Base-by-base conservation (phyloP, 306 rosid species). In the barrel medic (Medicago truncatula) region DNA sequence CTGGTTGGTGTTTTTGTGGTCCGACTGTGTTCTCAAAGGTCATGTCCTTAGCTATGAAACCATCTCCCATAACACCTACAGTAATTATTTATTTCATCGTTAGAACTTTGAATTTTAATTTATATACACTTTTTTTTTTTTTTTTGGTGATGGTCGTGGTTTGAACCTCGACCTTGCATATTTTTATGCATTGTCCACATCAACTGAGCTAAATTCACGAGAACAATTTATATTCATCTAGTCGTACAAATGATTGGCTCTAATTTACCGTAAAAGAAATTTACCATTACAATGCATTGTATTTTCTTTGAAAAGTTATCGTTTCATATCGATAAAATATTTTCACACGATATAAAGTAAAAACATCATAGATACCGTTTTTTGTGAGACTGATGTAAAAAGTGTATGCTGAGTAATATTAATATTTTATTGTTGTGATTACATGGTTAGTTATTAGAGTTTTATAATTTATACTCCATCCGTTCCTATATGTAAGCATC, bases 21-120 rank as follows among this genome's bases (percentile, higher is more conserved):
- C 97, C 98, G 9, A 97, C 98, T 0, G 87, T 89, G 91, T 93
- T 93, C 80, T 88, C 92, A 36, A 93, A 91, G 61, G 93, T 88
- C 16, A 93, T 93, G 76, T 88, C 96, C 28, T 76, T 78, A 3
- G 97, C 97, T 7, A 89, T 84, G 89, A 93, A 93, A 17, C 85
- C 88, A 1, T 83, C 90, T 0, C 97, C 98, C 12, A 87, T 74
- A 68, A 90, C 87, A 56, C 69, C 94, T 91, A 38, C 16, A 58
- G 4, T 11, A 11, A 58, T 58, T 58, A 7, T 21, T 58, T 58
- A 4, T 58, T 58, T 21, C 15, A 58, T 3, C 0, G 9, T 21
- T 2, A 58, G 38, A 58, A 23, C 9, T 58, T 58, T 23, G 0
- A 4, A 10, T 57, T 21, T n/a, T n/a, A n/a, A n/a, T n/a, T n/a